phyloP scores from a whole-genome alignment of 768 basidiomycete genomes.

The Coprinellus micaceus region DNA sequence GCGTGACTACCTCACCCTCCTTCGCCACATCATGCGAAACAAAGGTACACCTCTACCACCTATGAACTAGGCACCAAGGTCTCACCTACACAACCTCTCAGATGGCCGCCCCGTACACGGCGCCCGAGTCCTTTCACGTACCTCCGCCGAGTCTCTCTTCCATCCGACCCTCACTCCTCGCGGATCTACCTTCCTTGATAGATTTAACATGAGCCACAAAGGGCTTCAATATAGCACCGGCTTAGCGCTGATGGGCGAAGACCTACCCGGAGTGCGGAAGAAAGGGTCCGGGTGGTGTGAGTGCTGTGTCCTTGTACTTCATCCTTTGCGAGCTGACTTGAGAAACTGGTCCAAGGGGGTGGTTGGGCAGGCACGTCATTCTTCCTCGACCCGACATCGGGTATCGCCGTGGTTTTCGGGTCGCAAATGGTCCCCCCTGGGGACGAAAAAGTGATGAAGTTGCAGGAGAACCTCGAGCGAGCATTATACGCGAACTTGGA shows the following conservation, averaged over 20 bases:
- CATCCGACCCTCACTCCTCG: constrained; percentile 13
- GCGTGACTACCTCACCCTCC: constrained; percentile 28
- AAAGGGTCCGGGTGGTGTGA: constrained; percentile 23
- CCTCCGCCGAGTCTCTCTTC: constrained; percentile 15
- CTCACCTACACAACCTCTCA: neutral
- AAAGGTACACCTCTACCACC: constrained; percentile 15
- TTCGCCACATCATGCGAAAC: constrained; percentile 30
- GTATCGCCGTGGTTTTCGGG: constrained; percentile 32
- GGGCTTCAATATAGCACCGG: constrained; percentile 19
- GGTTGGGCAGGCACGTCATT: constrained; percentile 22
- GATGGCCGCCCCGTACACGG: constrained; percentile 9
- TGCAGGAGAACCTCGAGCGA: constrained; percentile 24
- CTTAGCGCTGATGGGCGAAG: constrained; percentile 16
- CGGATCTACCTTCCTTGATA: constrained; percentile 6
- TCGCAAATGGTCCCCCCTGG: constrained; percentile 28
- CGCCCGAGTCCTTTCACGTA: constrained; percentile 17
- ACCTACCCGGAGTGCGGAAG: constrained; percentile 19
- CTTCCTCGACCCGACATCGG: constrained; percentile 32
- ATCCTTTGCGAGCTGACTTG: neutral
- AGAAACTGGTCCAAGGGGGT: neutral
- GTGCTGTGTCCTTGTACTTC: neutral
- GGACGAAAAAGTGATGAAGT: constrained; percentile 19
- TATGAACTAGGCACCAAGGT: neutral
- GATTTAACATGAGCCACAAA: constrained; percentile 1
- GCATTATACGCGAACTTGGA: constrained; percentile 21